phyloP scores from a whole-genome alignment of 352 stramenopile species.

The Globisporangium nagaii region DNA sequence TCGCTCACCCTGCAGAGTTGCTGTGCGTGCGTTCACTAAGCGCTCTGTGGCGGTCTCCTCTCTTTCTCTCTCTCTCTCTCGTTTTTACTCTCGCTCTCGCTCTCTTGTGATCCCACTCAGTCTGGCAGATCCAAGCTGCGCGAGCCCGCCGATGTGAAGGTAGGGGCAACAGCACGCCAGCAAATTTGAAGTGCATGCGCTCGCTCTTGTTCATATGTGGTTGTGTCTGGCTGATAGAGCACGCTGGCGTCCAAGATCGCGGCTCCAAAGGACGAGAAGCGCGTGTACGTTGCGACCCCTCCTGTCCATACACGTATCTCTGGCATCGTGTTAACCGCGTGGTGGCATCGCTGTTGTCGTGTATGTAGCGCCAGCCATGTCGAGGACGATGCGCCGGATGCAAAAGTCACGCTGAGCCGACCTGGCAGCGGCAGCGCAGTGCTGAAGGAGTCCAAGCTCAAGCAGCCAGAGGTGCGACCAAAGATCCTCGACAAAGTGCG shows the following conservation, averaged over 20 bases:
- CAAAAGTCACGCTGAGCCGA: conserved; percentile 7
- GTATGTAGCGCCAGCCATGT: conserved; percentile 10
- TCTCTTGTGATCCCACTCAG: no score
- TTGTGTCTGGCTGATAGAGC: neutral
- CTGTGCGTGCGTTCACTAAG: no score
- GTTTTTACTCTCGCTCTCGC: no score
- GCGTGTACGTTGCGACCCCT: no score
- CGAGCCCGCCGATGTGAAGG: conserved; percentile 26
- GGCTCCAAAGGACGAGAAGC: conserved; percentile 30
- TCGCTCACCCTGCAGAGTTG: no score
- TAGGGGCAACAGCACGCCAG: neutral
- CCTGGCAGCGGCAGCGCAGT: conserved; percentile 5
- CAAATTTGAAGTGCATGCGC: neutral
- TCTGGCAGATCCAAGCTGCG: conserved; percentile 22
- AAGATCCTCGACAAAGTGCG: conserved; percentile 45
- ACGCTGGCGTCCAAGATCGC: conserved; percentile 2
- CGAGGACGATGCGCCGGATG: conserved; percentile 9
- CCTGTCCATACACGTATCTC: no score
- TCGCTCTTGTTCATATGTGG: no score
- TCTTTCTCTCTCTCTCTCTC: no score
- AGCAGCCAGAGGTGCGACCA: conserved; percentile 41
- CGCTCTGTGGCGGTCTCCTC: no score
- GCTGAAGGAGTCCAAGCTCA: conserved; percentile 69
- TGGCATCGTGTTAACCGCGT: no score
- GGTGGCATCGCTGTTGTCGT: neutral